Base-by-base conservation (phyloP, 805 yeast genomes). In the Lipomyces chichibuensis region DNA sequence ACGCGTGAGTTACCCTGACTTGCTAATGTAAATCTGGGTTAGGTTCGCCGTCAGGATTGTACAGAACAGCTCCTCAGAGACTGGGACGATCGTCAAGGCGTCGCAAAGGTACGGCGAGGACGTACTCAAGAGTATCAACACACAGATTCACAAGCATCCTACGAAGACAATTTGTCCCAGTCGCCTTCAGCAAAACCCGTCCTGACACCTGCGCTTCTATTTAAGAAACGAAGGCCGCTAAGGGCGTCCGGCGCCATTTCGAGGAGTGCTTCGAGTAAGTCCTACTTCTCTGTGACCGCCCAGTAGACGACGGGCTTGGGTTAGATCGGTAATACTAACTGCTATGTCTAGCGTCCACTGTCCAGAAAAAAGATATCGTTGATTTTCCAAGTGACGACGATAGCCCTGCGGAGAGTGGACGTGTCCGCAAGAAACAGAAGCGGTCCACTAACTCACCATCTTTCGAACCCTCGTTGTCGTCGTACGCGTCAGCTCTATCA, bases 41-140 rank as follows among this genome's bases (percentile, higher is more conserved):
- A 60, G 63, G 58, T 60, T 11, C 51, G 32, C n/a, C 57, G 63
- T 14, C 37, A n/a, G 7, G 58, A 37, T 33, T 60, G 63, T 54
- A 60, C 63, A 39, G 51, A 20, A 35, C 58, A 33, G 20, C 51
- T 60, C 32, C 53, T 60, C 17, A 33, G n/a, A 17, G 58, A 52
- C 29, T 60, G 63, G 63, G 62, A 59, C 25, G 49, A 11, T 29
- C 20, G 35, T 27, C 51, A 59, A 32, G 27, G 33, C 49, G 51
- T 14, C 17, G 25, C 49, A 17, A 43, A 43, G 49, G 49, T 35
- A 11, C 39, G 39, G 13, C 39, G 32, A 29, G 32, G 32, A 5
- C 7, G 7, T 29, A 7, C 17, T 37, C 13, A 17, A 13, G 17
- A 37, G 14, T 37, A 9, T 14, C 56, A 14, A 8, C 17, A 0